phyloP scores from a whole-genome alignment of 1,284 basidiomycete genomes.

The Sporisorium scitamineum region DNA sequence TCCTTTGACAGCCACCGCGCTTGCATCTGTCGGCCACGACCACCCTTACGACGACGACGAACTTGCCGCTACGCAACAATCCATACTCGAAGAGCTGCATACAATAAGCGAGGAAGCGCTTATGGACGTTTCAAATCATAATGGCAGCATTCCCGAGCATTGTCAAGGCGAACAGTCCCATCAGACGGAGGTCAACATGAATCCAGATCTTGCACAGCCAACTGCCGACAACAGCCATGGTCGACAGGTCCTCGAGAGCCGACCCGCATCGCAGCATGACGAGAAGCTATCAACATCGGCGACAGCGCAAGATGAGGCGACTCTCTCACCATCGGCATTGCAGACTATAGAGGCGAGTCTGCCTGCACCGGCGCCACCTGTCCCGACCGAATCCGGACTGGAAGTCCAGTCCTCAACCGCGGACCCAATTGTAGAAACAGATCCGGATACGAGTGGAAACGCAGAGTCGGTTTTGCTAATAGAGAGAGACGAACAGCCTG shows the following conservation, averaged over 20 bases:
- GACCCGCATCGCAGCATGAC: not conserved
- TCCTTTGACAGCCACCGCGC: constrained; percentile 4
- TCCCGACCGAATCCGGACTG: not conserved
- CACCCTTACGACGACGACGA: constrained; percentile 28
- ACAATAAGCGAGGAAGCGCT: constrained; percentile 39
- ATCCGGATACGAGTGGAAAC: not conserved
- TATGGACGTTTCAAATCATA: not conserved
- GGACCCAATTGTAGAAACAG: not conserved
- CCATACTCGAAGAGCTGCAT: constrained; percentile 48
- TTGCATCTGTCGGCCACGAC: not conserved
- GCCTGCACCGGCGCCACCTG: not conserved
- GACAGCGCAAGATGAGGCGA: not conserved
- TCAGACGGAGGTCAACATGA: not conserved
- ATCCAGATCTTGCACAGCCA: not conserved
- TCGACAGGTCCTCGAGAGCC: not conserved
- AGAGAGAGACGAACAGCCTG: not conserved
- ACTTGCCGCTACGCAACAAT: constrained; percentile 40
- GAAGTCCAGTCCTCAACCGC: not conserved
- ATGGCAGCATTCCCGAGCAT: not conserved
- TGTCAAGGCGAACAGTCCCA: not conserved
- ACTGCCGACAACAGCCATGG: not conserved
- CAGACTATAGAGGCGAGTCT: not conserved
- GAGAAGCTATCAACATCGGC: not conserved
- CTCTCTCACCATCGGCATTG: not conserved
- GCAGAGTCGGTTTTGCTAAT: not conserved